Conservation (phyloP, 352 stramenopile genomes). For the Globisporangium irregulare region DNA sequence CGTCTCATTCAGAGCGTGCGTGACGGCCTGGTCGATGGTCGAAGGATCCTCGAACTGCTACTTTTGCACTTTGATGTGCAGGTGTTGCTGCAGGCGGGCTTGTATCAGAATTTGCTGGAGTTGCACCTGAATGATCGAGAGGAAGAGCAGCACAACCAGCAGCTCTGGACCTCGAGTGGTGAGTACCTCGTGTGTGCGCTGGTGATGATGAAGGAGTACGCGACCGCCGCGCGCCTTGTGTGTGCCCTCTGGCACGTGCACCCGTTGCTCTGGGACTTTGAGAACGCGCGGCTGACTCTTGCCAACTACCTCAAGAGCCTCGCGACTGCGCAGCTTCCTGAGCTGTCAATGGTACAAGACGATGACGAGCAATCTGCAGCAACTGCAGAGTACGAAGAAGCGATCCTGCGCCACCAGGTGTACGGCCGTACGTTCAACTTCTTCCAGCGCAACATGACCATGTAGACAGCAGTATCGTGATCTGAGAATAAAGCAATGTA, state of each 20-base stretch:
- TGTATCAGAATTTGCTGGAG: conserved; percentile 40
- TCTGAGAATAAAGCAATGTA: conserved; percentile 8
- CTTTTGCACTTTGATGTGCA: conserved; percentile 62
- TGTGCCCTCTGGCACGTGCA: conserved; percentile 56
- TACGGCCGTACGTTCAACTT: conserved; percentile 23
- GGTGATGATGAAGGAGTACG: conserved; percentile 42
- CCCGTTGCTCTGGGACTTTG: conserved; percentile 64
- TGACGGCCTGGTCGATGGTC: not conserved
- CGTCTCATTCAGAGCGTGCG: conserved; percentile 25
- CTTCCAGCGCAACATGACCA: conserved; percentile 24
- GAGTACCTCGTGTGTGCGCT: conserved; percentile 68
- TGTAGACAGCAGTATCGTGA: not conserved
- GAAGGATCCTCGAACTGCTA: conserved; percentile 34
- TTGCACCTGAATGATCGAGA: conserved; percentile 12
- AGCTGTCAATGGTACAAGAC: not conserved
- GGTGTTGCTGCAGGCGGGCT: conserved; percentile 33
- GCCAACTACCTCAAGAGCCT: conserved; percentile 49
- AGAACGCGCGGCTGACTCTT: conserved; percentile 59
- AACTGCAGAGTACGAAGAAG: not conserved
- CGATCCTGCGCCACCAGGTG: conserved; percentile 28
- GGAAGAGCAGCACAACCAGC: not conserved
- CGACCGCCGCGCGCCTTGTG: conserved; percentile 43
- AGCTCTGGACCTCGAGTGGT: conserved; percentile 51
- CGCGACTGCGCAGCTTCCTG: conserved; percentile 5
- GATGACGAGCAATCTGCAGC: not conserved